Conservation (phyloP, 805 yeast genomes). For the Kodamaea laetipori region DNA sequence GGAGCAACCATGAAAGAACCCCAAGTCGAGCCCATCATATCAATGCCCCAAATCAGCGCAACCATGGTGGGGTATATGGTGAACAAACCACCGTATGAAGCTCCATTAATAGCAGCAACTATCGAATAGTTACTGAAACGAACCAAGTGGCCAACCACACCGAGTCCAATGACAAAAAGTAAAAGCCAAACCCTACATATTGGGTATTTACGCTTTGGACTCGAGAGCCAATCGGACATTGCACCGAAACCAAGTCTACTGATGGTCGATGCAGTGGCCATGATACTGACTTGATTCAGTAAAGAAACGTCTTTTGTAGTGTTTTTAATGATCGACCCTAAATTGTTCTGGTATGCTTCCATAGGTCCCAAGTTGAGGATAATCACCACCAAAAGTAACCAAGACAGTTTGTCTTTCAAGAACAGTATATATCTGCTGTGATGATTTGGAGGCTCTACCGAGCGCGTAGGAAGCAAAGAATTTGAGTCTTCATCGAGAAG, state of each 20-base stretch:
- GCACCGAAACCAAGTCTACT: conserved; percentile 70
- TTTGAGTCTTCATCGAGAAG: conserved; percentile 21
- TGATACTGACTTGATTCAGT: conserved; percentile 57
- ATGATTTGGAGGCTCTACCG: conserved; percentile 39
- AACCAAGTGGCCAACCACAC: conserved; percentile 34
- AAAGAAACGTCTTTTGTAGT: conserved; percentile 27
- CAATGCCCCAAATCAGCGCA: conserved; percentile 84
- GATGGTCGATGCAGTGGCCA: conserved; percentile 67
- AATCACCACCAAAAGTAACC: conserved; percentile 63
- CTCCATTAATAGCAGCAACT: conserved; percentile 59
- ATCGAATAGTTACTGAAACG: conserved; percentile 12
- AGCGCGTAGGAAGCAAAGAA: conserved; percentile 32
- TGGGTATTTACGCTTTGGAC: conserved; percentile 28
- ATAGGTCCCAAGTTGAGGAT: conserved; percentile 77
- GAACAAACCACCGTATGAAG: conserved; percentile 79
- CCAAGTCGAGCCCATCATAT: conserved; percentile 89
- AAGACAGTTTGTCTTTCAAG: conserved; percentile 59
- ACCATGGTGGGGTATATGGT: conserved; percentile 85
- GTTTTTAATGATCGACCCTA: conserved; percentile 68
- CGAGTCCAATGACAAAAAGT: conserved; percentile 27
- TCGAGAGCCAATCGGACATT: conserved; percentile 59
- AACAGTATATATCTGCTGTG: conserved; percentile 36
- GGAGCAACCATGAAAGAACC: conserved; percentile 89
- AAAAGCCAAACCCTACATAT: conserved; percentile 39
- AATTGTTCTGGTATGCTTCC: conserved; percentile 80